Percentiles rank a stretch among this genome's conserved stretches.
These are phyloP conservation scores for Leishmania mexicana DNA, from an alignment of 208 protist genomes.

Conservation along the genomic window DNA sequence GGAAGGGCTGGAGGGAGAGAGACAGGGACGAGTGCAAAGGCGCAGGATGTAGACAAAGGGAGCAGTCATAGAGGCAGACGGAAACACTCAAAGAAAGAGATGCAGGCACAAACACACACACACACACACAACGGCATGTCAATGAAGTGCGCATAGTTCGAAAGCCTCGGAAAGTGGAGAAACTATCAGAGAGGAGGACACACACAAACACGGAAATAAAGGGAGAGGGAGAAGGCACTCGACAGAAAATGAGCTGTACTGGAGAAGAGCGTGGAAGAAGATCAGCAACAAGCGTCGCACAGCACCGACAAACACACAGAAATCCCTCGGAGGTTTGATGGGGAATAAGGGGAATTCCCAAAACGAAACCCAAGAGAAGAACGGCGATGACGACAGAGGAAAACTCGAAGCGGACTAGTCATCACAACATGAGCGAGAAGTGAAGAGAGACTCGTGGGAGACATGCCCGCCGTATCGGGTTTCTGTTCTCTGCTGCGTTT, in stretches of 20 bases:
- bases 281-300: neutral
- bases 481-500: neutral
- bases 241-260: neutral
- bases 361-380: neutral
- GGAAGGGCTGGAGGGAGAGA: neutral
- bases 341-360: neutral
- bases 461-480: neutral
- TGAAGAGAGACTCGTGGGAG: neutral
- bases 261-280: neutral
- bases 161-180: neutral
- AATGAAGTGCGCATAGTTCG: neutral
- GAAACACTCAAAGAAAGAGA: neutral
- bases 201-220: neutral
- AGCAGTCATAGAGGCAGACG: neutral
- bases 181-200: neutral
- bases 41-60: neutral
- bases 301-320: neutral
- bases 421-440: neutral
- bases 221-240: neutral
- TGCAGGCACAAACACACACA: neutral
- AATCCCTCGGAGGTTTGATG: neutral
- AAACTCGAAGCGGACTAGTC: neutral
- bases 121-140: neutral
- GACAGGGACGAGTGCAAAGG: neutral
- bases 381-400: neutral